These are phyloP conservation scores for Ceratocystis colombiana DNA, from an alignment of 2,329 filamentous ascomycete species.

Conservation along the genomic window DNA sequence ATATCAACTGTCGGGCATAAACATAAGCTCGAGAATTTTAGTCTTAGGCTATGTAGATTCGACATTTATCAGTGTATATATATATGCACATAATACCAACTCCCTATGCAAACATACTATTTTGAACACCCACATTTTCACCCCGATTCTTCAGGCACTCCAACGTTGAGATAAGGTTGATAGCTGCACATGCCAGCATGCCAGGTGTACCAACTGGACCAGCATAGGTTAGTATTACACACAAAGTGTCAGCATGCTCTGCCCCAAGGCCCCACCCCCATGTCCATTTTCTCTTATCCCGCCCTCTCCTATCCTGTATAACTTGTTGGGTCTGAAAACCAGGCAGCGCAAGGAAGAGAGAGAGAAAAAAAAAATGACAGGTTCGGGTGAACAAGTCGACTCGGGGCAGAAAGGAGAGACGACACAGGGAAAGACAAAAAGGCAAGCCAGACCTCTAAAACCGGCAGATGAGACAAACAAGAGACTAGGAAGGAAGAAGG, in stretches of 20 bases:
- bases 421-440: constrained; percentile 1
- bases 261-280: background rate
- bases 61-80: background rate
- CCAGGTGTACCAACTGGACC: background rate
- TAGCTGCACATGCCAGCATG: constrained; percentile 12
- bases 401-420: background rate
- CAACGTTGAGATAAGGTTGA: constrained; percentile 13
- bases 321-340: background rate
- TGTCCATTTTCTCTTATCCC: background rate
- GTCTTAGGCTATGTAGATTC: background rate
- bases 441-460: background rate
- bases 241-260: background rate
- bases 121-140: background rate
- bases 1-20: background rate
- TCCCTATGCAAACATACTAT: background rate
- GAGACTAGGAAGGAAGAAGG: background rate
- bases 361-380: background rate
- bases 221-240: background rate
- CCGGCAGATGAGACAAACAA: background rate
- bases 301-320: background rate
- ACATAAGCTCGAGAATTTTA: background rate
- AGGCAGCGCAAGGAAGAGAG: background rate
- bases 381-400: background rate
- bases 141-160: background rate
- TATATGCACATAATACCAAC: background rate